Percentiles rank a stretch among this genome's conserved stretches.
These are phyloP conservation scores for Cutaneotrichosporon dermatis DNA, from an alignment of 1,284 basidiomycete species.

Conservation along the genomic window DNA sequence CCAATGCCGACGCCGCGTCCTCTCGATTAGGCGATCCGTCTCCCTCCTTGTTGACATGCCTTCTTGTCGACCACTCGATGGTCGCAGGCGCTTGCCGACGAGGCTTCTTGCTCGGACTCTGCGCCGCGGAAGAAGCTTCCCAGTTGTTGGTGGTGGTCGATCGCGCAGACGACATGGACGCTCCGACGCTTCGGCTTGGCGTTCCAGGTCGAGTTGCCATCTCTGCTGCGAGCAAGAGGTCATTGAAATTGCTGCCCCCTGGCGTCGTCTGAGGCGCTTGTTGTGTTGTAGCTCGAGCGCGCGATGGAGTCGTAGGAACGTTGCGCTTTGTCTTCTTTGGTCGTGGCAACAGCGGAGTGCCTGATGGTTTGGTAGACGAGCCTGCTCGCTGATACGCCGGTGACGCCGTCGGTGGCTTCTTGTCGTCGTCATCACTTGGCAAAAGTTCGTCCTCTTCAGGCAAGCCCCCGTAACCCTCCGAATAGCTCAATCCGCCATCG, in stretches of 20 bases:
- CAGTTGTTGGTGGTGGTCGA: slow-evolving; percentile 23
- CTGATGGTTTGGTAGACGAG: background rate
- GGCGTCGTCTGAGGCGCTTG: slow-evolving; percentile 38
- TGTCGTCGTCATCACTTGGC: slow-evolving; percentile 14
- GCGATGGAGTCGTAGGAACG: slow-evolving; percentile 31
- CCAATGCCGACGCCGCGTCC: slow-evolving; percentile 33
- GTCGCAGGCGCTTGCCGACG: slow-evolving; percentile 19
- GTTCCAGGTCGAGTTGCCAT: slow-evolving; percentile 39
- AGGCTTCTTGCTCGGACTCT: slow-evolving; percentile 31
- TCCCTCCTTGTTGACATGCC: slow-evolving; percentile 10
- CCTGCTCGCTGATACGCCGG: background rate
- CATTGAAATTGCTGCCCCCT: slow-evolving; percentile 43
- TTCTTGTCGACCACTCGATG: slow-evolving; percentile 16
- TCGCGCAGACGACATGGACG: slow-evolving; percentile 31
- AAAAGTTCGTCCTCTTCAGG: slow-evolving; percentile 22
- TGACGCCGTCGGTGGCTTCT: slow-evolving; percentile 1
- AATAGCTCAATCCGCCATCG: slow-evolving; percentile 41
- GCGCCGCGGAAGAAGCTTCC: background rate
- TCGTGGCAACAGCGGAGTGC: slow-evolving; percentile 30
- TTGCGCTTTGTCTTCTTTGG: slow-evolving; percentile 32
- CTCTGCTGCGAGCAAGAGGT: slow-evolving; percentile 43
- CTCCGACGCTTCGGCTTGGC: slow-evolving; percentile 24
- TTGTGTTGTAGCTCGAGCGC: slow-evolving; percentile 7
- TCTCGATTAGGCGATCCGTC: slow-evolving; percentile 8
- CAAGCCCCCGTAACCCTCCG: slow-evolving; percentile 41